Base-by-base conservation (phyloP, 495 filamentous ascomycete species). In the Barbatosphaeria neglecta region DNA sequence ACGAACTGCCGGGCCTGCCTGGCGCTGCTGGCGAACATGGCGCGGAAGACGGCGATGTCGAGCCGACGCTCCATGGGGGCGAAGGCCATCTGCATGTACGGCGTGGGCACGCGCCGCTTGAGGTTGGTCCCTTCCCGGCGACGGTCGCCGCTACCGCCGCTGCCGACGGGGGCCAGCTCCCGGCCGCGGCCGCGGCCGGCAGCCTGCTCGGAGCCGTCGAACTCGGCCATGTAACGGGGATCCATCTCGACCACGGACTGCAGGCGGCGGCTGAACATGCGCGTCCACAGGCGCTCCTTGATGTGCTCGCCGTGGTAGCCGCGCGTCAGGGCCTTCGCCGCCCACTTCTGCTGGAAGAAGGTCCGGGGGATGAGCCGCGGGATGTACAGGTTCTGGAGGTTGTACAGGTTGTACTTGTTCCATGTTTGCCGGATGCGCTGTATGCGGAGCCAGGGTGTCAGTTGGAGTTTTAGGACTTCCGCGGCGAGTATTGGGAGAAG, bases 271-370 rank as follows among this genome's bases (percentile, higher is more conserved):
- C 74, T 77, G 70, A 98, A 98, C 81, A 95, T 90, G 61, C 86
- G 84, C 63, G 81, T 69, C 92, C 92, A 98, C 66, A 89, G 78
- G 48, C 78, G 77, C 62, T 96, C 92, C 44, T 79, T 81, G 55
- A 98, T 81, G 50, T 93, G 86, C 63, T 96, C 92, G 55, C 90
- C 89, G 68, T 98, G 92, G 63, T 97, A 98, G 44, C 75, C 79
- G 42, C 92, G 86, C 6, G 86, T 76, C 45, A 77, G 45, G 8
- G 87, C 77, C 63, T 97, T 98, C 48, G 90, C 85, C 0, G 58
- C 56, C 89, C 89, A 98, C 85, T 96, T 97, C 62, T 98, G 92
- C 72, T 98, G 92, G 77, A 93, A 98, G 70, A 85, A 90, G 41
- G 89, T 95, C 37, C 65, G 64, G 39, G 61, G 65, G 3, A 38